phyloP scores from a whole-genome alignment of 331 rosid species.

The Quercus tomentella region DNA sequence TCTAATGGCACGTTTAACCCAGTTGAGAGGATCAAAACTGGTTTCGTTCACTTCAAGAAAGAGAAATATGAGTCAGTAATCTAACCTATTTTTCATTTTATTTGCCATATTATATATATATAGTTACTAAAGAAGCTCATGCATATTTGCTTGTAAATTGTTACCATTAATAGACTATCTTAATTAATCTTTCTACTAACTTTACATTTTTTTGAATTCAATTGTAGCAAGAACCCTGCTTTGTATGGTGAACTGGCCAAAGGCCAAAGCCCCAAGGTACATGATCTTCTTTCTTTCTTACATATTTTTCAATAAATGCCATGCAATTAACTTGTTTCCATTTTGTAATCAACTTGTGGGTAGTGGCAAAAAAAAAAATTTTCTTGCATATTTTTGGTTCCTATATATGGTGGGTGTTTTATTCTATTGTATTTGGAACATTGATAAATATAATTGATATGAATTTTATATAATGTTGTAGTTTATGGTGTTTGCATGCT shows the following conservation, averaged over 20 bases:
- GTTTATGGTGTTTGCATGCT: constrained; percentile 98
- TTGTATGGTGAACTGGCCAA: constrained; percentile 84
- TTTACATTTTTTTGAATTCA: neutral
- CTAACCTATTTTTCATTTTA: neutral
- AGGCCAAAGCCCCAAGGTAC: constrained; percentile 91
- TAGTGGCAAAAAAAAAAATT: no score
- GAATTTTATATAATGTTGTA: constrained; percentile 15
- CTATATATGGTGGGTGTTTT: neutral
- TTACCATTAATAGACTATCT: no score
- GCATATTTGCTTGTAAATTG: constrained; percentile 3
- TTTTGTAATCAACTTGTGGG: no score
- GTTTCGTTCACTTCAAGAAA: constrained; percentile 75
- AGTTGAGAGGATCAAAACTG: constrained; percentile 76
- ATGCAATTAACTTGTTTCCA: no score
- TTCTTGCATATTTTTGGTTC: neutral
- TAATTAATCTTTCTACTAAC: neutral
- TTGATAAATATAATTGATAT: neutral
- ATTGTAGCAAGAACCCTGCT: constrained; percentile 67
- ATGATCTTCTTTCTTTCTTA: neutral
- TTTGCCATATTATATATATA: no score
- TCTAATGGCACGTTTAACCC: constrained; percentile 46
- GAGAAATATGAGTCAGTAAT: constrained; percentile 89
- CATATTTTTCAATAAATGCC: no score
- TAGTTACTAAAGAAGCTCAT: neutral
- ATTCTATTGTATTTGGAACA: neutral